Conservation (phyloP, 768 basidiomycete genomes). For the Pholiota molesta region DNA sequence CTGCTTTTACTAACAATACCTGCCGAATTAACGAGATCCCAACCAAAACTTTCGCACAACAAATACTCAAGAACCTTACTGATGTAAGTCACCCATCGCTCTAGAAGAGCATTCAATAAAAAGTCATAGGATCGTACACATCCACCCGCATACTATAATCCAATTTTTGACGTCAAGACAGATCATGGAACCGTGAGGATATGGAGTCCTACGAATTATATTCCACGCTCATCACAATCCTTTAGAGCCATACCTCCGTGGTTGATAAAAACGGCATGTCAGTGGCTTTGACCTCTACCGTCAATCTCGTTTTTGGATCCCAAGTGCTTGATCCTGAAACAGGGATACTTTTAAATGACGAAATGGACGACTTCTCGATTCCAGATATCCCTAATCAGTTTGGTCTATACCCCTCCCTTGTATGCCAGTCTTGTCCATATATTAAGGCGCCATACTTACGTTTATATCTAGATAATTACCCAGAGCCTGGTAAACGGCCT, state of each 20-base stretch:
- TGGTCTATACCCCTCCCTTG: conserved; percentile 85
- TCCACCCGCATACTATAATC: conserved; percentile 79
- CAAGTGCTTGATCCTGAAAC: conserved; percentile 85
- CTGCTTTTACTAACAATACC: conserved; percentile 61
- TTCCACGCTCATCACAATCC: not conserved
- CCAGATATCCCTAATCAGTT: conserved; percentile 86
- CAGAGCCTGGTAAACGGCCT: conserved; percentile 85
- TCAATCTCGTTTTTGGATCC: conserved; percentile 91
- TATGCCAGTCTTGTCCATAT: conserved; percentile 32
- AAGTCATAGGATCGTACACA: conserved; percentile 77
- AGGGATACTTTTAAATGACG: conserved; percentile 89
- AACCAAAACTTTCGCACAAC: conserved; percentile 67
- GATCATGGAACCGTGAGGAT: conserved; percentile 86
- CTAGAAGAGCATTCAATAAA: conserved; percentile 9
- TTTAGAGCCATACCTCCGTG: conserved; percentile 81
- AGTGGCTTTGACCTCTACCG: conserved; percentile 83
- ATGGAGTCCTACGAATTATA: not conserved
- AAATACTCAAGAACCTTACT: conserved; percentile 70
- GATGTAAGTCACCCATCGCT: conserved; percentile 56
- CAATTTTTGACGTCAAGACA: conserved; percentile 71
- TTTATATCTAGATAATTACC: conserved; percentile 73
- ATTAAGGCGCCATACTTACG: not conserved
- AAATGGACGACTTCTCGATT: conserved; percentile 94
- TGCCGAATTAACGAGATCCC: conserved; percentile 63
- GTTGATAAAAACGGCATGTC: conserved; percentile 88